Evolutionary conservation across 306 rosid genomes (phyloP).

Genomic region (Gleditsia sinensis): DNA sequence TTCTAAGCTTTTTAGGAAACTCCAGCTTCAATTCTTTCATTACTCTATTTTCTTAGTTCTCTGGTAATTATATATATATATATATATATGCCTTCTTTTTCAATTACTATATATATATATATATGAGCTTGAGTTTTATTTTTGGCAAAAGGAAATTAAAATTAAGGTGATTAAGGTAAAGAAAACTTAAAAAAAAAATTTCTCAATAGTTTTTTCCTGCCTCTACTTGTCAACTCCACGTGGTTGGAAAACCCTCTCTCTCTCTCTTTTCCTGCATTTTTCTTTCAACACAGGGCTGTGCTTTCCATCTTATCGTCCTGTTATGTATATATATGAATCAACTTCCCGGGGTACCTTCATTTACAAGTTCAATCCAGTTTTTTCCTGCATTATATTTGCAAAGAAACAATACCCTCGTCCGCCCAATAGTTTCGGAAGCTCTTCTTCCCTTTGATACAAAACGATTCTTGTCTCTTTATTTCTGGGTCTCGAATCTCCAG

Average conservation of each 20-base stretch:
- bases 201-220: no score
- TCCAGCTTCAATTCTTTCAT: no score
- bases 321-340: conserved; percentile 26
- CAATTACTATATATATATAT: no score
- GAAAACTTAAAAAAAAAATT: no score
- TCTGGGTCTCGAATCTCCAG: conserved; percentile 47
- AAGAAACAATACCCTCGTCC: not conserved
- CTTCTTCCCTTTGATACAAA: not conserved
- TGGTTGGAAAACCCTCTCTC: conserved; percentile 39
- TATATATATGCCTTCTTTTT: no score
- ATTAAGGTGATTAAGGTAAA: no score
- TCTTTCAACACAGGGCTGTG: not conserved
- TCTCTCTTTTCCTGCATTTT: conserved; percentile 7
- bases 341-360: conserved; percentile 1
- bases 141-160: no score
- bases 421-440: conserved; percentile 14
- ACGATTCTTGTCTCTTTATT: conserved; percentile 28
- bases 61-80: no score
- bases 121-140: no score
- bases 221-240: conserved; percentile 47
- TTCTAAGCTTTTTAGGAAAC: no score
- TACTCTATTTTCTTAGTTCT: no score
- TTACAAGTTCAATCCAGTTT: conserved; percentile 15
- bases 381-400: conserved; percentile 11
- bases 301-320: not conserved